phyloP scores from a whole-genome alignment of 2,329 filamentous ascomycete genomes.

The Fusarium equiseti region DNA sequence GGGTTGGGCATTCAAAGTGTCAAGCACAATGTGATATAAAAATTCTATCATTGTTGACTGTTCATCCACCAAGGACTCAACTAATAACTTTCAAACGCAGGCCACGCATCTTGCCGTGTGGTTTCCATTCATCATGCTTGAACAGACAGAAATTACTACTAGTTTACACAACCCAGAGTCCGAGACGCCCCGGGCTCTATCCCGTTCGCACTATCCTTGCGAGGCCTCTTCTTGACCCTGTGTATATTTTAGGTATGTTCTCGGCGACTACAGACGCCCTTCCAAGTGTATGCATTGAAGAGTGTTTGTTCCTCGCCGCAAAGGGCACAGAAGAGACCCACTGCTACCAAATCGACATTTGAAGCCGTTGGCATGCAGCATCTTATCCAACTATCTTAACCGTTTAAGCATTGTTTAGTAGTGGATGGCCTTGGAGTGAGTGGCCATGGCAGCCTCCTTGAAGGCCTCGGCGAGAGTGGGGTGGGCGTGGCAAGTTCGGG shows the following conservation, averaged over 20 bases:
- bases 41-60: background rate
- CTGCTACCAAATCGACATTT: slow-evolving; percentile 9
- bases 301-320: slow-evolving; percentile 30
- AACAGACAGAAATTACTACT: slow-evolving; percentile 49
- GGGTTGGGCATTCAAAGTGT: background rate
- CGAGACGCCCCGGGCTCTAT: slow-evolving; percentile 43
- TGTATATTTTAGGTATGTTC: slow-evolving; percentile 34
- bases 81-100: slow-evolving; percentile 14
- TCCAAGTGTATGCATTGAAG: slow-evolving; percentile 32
- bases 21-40: background rate
- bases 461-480: slow-evolving; percentile 96
- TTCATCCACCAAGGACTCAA: background rate
- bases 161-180: slow-evolving; percentile 49
- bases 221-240: slow-evolving; percentile 39
- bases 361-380: slow-evolving; percentile 9
- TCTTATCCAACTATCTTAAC: slow-evolving; percentile 26
- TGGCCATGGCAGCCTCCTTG: slow-evolving; percentile 99
- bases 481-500: slow-evolving; percentile 95
- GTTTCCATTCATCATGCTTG: slow-evolving; percentile 49
- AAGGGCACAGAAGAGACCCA: slow-evolving; percentile 34
- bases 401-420: slow-evolving; percentile 67
- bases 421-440: slow-evolving; percentile 95
- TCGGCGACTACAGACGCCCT: slow-evolving; percentile 28
- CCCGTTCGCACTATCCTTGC: slow-evolving; percentile 39
- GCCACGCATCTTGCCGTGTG: slow-evolving; percentile 28